Evolutionary conservation across 2,329 filamentous ascomycete genomes (phyloP).

Genomic region (Microdochium nivale): DNA sequence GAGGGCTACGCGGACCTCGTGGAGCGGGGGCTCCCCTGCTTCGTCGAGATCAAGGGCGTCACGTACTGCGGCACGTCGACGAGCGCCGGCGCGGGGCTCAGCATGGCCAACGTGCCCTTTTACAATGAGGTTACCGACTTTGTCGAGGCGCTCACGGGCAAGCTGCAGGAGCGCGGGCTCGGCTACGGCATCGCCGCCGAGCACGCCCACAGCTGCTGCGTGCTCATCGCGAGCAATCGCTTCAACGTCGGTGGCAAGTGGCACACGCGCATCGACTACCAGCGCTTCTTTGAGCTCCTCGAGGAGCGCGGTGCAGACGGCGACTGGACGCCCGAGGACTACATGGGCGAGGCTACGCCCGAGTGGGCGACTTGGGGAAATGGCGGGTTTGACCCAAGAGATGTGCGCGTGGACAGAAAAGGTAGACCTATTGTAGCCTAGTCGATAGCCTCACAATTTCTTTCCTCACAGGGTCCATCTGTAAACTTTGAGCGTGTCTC

Average conservation of each 20-base stretch:
- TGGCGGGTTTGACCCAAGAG: slow-evolving; percentile 86
- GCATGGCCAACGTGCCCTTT: slow-evolving; percentile 96
- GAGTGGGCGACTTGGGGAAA: slow-evolving; percentile 95
- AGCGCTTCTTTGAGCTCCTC: slow-evolving; percentile 75
- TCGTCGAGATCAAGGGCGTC: slow-evolving; percentile 93
- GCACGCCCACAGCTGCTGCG: slow-evolving; percentile 90
- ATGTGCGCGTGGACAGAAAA: slow-evolving; percentile 81
- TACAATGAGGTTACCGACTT: slow-evolving; percentile 86
- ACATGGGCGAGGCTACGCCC: slow-evolving; percentile 74
- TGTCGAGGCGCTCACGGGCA: slow-evolving; percentile 63
- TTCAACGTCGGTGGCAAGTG: slow-evolving; percentile 73
- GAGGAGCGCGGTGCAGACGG: slow-evolving; percentile 58
- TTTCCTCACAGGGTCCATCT: neutral
- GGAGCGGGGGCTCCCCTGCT: slow-evolving; percentile 77
- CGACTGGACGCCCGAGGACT: slow-evolving; percentile 81
- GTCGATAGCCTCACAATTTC: neutral
- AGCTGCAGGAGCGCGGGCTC: slow-evolving; percentile 61
- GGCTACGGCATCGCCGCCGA: slow-evolving; percentile 89
- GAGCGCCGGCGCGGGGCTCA: slow-evolving; percentile 74
- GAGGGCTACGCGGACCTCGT: slow-evolving; percentile 85
- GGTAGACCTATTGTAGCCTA: slow-evolving; percentile 50
- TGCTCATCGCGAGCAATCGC: slow-evolving; percentile 72
- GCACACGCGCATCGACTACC: slow-evolving; percentile 89
- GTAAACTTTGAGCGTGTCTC: too few species aligned
- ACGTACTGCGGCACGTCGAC: slow-evolving; percentile 93